Evolutionary conservation across 805 yeast genomes (phyloP), one percentile per base, ranked within the genome.

Genomic region (Candida lessepsii): DNA sequence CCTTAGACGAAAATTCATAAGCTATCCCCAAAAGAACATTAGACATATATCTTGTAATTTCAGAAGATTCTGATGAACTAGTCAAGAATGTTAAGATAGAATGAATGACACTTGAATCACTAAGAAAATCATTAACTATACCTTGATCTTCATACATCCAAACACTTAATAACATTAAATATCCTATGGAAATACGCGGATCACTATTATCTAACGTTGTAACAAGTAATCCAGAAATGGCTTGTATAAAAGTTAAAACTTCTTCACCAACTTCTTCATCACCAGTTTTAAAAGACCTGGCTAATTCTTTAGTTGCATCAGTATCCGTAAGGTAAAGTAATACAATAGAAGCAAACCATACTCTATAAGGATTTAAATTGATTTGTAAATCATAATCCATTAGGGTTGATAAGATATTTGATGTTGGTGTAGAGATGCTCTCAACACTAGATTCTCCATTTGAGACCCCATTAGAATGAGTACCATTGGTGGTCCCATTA

Each of bases 281-380:
- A 7, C 95, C 96, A 5, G 70, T 65, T 37, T 57, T 52, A n/a
- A 86, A 67, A 0, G 57, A 53, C 33, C 76, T 60, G 0, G 83
- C 73, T 10, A 70, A 44, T 6, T 66, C 65, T 46, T 76, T 75
- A 13, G 77, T 64, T 14, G 72, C 78, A 4, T 70, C 70, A 44
- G 62, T 65, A 27, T 75, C 83, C 40, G 76, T 77, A 2, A 89
- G 56, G 40, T 75, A 76, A 30, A 84, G 67, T 16, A 91, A 56
- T 3, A 87, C 65, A 3, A 80, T 74, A 2, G 85, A 67, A 0
- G 96, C 79, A 61, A 91, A 90, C 93, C 96, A 93, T 1, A 80
- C 62, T 52, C 81, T 79, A 56, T 89, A 93, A 0, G 99, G 97
- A 49, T 93, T 91, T 24, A 90, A 61, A 39, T 81, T 77, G 31